Evolutionary conservation across 768 basidiomycete species (phyloP).

Genomic region (Cantharellus cinnabarinus): DNA sequence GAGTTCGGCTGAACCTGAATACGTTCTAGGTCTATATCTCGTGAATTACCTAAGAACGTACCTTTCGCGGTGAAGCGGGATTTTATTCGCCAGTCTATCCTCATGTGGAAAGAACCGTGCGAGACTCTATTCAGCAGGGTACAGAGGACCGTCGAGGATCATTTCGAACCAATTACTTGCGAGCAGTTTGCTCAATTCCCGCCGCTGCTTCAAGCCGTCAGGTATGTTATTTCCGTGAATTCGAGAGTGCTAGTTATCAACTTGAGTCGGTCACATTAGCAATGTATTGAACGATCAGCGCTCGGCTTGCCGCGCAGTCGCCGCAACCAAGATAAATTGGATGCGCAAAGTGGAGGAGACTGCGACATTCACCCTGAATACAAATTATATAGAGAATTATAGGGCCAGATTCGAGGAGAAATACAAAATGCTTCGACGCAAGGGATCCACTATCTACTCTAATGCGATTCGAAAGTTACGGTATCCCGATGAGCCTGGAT

Average conservation of each 20-base stretch:
- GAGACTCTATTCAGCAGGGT: not conserved
- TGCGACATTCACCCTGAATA: not conserved
- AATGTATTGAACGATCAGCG: not conserved
- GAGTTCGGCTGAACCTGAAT: not conserved
- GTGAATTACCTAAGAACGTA: slow-evolving; percentile 47
- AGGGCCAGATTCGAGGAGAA: not conserved
- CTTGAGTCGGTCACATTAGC: not conserved
- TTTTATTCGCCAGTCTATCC: not conserved
- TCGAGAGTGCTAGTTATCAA: not conserved
- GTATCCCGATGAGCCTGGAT: not conserved
- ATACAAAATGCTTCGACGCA: not conserved
- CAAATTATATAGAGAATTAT: not conserved
- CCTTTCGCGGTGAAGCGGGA: slow-evolving; percentile 31
- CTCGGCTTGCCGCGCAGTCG: not conserved
- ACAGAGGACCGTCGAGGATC: not conserved
- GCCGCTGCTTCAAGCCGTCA: not conserved
- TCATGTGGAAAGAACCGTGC: not conserved
- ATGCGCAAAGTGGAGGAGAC: not conserved
- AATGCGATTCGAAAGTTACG: not conserved
- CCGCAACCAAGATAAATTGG: not conserved
- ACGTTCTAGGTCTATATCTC: slow-evolving; percentile 35
- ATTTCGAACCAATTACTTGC: not conserved
- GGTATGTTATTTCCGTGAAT: not conserved
- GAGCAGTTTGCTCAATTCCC: not conserved
- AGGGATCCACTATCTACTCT: not conserved